phyloP scores from a whole-genome alignment of 805 yeast genomes.

The Candida cerambycidarum region DNA sequence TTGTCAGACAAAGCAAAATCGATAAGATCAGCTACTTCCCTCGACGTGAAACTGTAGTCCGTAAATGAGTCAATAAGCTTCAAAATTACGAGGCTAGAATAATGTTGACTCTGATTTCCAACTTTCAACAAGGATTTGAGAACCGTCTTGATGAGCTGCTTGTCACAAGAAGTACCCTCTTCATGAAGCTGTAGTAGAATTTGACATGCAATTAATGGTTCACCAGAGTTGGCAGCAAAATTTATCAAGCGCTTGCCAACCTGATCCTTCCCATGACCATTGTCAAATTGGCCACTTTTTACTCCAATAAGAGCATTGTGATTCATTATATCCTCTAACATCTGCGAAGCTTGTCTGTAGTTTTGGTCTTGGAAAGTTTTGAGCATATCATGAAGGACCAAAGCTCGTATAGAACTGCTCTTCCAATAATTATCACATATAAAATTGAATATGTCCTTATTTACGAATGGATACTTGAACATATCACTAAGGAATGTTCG shows the following conservation, averaged over 20 bases:
- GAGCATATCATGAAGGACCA: constrained; percentile 20
- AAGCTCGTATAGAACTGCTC: constrained; percentile 20
- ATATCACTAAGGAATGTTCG: constrained; percentile 21
- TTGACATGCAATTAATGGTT: constrained; percentile 23
- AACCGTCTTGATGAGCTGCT: not conserved
- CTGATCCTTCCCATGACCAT: not conserved
- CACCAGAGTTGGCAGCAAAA: constrained; percentile 22
- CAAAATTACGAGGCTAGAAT: constrained; percentile 15
- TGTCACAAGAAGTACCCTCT: constrained; percentile 2
- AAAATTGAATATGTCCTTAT: constrained; percentile 19
- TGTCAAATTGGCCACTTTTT: not conserved
- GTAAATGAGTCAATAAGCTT: constrained; percentile 11
- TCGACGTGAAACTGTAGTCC: not conserved
- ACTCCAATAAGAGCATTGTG: constrained; percentile 9
- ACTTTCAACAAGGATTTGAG: constrained; percentile 15
- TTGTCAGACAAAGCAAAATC: not conserved
- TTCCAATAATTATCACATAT: constrained; percentile 15
- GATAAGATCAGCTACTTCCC: constrained; percentile 5
- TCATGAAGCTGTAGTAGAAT: constrained; percentile 14
- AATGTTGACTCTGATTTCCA: constrained; percentile 9
- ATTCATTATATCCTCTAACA: constrained; percentile 11
- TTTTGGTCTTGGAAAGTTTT: constrained; percentile 12
- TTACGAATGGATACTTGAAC: constrained; percentile 18
- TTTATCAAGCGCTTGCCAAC: constrained; percentile 11
- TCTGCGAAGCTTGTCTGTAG: constrained; percentile 1